phyloP scores from a whole-genome alignment of 495 filamentous ascomycete genomes.

The Talaromyces liani region DNA sequence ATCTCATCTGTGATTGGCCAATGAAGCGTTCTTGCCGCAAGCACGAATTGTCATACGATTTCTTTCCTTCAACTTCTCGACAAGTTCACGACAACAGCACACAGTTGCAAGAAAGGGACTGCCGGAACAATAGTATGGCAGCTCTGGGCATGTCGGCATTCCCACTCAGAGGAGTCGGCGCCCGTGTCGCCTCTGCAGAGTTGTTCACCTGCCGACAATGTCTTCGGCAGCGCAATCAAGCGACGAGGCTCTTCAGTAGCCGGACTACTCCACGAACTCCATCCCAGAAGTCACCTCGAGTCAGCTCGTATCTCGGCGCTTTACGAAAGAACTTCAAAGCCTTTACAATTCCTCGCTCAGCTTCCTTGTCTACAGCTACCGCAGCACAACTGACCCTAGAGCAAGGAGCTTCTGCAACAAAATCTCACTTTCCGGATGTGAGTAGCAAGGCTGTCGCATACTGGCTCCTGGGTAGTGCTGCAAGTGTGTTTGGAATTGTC shows the following conservation, averaged over 20 bases:
- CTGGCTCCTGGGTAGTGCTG: slow-evolving; percentile 88
- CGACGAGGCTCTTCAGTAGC: slow-evolving; percentile 28
- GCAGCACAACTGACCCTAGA: slow-evolving; percentile 14
- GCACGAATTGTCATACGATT: neutral
- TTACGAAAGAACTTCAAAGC: neutral
- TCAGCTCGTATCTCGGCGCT: slow-evolving; percentile 13
- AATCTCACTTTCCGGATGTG: slow-evolving; percentile 59
- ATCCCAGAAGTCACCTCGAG: slow-evolving; percentile 17
- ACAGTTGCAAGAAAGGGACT: neutral
- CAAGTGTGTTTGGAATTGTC: slow-evolving; percentile 91
- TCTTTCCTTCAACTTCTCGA: neutral
- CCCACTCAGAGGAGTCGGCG: slow-evolving; percentile 30
- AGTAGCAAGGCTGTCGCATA: slow-evolving; percentile 72
- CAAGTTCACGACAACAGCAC: slow-evolving; percentile 3
- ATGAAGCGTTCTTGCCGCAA: neutral
- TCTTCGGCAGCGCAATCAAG: slow-evolving; percentile 31
- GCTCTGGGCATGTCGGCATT: slow-evolving; percentile 24
- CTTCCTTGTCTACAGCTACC: slow-evolving; percentile 15
- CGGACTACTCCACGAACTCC: slow-evolving; percentile 21
- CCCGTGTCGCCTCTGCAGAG: slow-evolving; percentile 41
- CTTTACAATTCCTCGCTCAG: neutral
- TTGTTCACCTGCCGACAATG: slow-evolving; percentile 61
- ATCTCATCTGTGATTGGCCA: slow-evolving; percentile 2
- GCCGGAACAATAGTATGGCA: slow-evolving; percentile 23
- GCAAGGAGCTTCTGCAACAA: slow-evolving; percentile 20